Conservation (phyloP, 176 grass and related monocot species). For the Oryza nivara region DNA sequence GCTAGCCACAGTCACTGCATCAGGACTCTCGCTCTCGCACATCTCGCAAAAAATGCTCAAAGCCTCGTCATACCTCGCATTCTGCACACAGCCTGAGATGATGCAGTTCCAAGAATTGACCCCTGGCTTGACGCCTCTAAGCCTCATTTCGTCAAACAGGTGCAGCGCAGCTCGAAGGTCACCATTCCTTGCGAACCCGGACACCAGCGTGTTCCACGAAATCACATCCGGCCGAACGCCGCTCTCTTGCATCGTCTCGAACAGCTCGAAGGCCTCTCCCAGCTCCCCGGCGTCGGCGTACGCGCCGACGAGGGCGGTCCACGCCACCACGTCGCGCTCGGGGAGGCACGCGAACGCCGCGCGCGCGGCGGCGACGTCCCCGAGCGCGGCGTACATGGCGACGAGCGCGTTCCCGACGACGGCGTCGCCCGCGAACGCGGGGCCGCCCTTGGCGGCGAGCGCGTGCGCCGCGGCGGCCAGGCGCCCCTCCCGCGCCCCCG, state of each 20-base stretch:
- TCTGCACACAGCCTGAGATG: conserved; percentile 71
- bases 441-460: conserved; percentile 45
- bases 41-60: conserved; percentile 57
- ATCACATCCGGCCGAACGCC: conserved; percentile 63
- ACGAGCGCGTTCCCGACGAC: conserved; percentile 65
- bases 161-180: conserved; percentile 46
- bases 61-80: conserved; percentile 49
- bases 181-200: conserved; percentile 63
- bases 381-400: conserved; percentile 63
- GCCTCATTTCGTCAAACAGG: conserved; percentile 63
- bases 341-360: conserved; percentile 56
- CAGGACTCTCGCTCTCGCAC: conserved; percentile 53
- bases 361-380: conserved; percentile 51
- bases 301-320: conserved; percentile 64
- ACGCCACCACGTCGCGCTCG: conserved; percentile 64
- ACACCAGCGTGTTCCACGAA: conserved; percentile 71
- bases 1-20: conserved; percentile 62
- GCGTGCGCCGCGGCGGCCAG: conserved; percentile 54
- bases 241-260: conserved; percentile 55
- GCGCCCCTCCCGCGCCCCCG: conserved; percentile 33
- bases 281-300: conserved; percentile 52
- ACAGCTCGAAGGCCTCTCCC: conserved; percentile 51
- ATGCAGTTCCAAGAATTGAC: conserved; percentile 74
- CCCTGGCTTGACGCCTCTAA: conserved; percentile 43
- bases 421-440: conserved; percentile 31